A percentile compares a stretch with the other conserved stretches of the same genome.
phyloP scores from a whole-genome alignment of 345 rosid species.

The Citrus hindsii region DNA sequence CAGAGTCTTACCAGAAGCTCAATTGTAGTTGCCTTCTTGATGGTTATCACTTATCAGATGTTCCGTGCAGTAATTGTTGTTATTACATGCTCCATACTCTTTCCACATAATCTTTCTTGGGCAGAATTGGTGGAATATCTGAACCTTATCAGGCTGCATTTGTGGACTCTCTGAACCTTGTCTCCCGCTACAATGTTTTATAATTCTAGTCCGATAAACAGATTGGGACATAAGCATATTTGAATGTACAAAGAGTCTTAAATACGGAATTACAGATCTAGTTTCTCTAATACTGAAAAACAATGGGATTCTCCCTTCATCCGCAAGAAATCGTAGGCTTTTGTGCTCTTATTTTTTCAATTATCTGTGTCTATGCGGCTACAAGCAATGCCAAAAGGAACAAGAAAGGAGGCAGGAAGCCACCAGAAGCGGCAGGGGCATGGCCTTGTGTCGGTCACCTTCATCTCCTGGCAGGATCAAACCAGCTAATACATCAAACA shows the following conservation, averaged over 20 bases:
- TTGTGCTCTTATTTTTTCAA: slow-evolving; percentile 1
- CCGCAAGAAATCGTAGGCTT: neutral
- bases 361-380: neutral
- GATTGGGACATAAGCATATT: neutral
- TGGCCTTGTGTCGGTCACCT: slow-evolving; percentile 39
- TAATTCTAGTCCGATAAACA: neutral
- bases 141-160: no score
- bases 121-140: no score
- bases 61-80: neutral
- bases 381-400: neutral
- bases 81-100: no score
- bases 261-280: no score
- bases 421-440: slow-evolving; percentile 28
- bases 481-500: slow-evolving; percentile 20
- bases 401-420: slow-evolving; percentile 8
- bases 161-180: neutral
- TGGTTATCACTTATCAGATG: no score
- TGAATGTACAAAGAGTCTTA: neutral
- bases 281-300: neutral
- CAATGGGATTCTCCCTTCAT: slow-evolving; percentile 1
- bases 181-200: neutral
- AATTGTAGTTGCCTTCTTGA: no score
- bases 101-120: no score
- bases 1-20: no score
- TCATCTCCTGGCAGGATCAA: slow-evolving; percentile 10